Evolutionary conservation across 23 red algal genomes (phyloP).

Genomic region (Gracilaria gracilis): DNA sequence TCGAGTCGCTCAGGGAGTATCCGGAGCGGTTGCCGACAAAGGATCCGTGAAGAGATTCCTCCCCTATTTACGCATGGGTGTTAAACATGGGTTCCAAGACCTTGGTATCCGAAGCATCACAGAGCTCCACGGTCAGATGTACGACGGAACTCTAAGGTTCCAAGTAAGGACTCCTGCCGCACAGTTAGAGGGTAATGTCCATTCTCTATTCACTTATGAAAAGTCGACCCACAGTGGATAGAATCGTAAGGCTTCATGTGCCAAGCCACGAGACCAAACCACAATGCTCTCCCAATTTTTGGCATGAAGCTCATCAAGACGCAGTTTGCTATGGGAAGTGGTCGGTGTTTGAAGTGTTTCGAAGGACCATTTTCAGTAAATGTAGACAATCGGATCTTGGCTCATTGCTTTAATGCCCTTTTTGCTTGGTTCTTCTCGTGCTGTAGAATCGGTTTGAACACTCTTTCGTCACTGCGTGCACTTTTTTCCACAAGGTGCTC

Average conservation of each 20-base stretch:
- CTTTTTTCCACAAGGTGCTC: no score
- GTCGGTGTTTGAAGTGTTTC: background rate
- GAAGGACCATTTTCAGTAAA: background rate
- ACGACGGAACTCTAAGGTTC: slow-evolving; percentile 84
- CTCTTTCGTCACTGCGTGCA: no score
- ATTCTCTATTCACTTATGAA: slow-evolving; percentile 95
- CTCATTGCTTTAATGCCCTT: background rate
- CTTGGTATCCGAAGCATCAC: slow-evolving; percentile 81
- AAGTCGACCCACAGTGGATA: slow-evolving; percentile 66
- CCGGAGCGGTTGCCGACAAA: slow-evolving; percentile 96
- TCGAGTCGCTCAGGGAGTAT: slow-evolving; percentile 97
- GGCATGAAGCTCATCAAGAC: background rate
- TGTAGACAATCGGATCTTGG: background rate
- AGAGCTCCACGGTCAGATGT: slow-evolving; percentile 88
- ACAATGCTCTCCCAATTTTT: background rate
- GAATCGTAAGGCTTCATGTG: no score
- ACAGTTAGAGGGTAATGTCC: slow-evolving; percentile 95
- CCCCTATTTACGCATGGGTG: slow-evolving; percentile 89
- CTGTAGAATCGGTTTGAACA: no score
- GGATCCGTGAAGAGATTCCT: slow-evolving; percentile 93
- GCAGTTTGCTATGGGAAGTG: background rate
- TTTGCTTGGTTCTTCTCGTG: background rate
- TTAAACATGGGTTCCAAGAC: slow-evolving; percentile 98
- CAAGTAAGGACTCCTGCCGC: slow-evolving; percentile 94
- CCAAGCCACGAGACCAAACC: no score